Conservation (phyloP, 202 grass and related monocot species). For the Brachypodium distachyon region DNA sequence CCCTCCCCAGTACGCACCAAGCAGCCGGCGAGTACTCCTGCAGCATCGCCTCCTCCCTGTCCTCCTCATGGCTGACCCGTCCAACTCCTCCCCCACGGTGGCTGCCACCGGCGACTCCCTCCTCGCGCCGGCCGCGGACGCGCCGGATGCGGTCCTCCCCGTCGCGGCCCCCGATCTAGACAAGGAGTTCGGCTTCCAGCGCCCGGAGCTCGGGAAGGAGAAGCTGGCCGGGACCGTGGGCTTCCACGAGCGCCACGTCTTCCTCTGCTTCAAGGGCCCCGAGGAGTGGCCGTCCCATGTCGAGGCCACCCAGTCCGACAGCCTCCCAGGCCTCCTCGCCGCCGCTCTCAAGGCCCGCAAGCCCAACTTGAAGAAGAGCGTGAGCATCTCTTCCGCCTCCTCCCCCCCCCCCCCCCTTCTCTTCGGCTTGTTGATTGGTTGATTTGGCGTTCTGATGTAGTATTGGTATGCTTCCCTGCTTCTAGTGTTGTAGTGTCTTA, state of each 20-base stretch:
- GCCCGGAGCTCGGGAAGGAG: slow-evolving; percentile 60
- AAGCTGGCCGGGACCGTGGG: slow-evolving; percentile 67
- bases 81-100: slow-evolving; percentile 39
- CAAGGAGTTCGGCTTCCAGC: slow-evolving; percentile 67
- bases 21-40: slow-evolving; percentile 1
- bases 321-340: slow-evolving; percentile 61
- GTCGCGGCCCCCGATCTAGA: slow-evolving; percentile 22
- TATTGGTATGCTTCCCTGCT: not conserved
- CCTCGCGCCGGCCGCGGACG: slow-evolving; percentile 16
- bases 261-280: slow-evolving; percentile 93
- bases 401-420: not conserved
- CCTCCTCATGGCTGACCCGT: slow-evolving; percentile 44
- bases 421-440: not conserved
- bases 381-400: slow-evolving; percentile 5
- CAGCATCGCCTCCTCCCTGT: not conserved
- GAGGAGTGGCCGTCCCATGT: slow-evolving; percentile 68
- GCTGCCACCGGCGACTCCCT: slow-evolving; percentile 19
- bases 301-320: slow-evolving; percentile 75
- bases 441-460: not conserved
- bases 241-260: slow-evolving; percentile 77
- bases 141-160: slow-evolving; percentile 7
- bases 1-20: not conserved
- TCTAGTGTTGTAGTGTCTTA: not conserved
- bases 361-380: slow-evolving; percentile 60
- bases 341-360: slow-evolving; percentile 55